phyloP scores from a whole-genome alignment of 495 filamentous ascomycete genomes.

The Penicillium mononematosum region DNA sequence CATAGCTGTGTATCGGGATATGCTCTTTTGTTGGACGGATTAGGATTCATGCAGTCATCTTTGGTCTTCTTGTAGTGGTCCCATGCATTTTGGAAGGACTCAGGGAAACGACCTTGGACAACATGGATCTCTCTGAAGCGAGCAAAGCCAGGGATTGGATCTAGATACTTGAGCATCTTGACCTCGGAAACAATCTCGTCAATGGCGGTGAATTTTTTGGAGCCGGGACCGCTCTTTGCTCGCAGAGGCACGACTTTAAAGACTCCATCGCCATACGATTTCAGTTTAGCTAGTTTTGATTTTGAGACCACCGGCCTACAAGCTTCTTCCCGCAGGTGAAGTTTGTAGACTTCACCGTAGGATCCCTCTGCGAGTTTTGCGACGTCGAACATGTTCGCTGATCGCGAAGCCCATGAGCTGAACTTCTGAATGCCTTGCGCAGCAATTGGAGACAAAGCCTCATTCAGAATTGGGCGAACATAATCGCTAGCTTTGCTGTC shows the following conservation, averaged over 20 bases:
- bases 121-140: constrained; percentile 78
- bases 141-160: constrained; percentile 85
- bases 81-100: constrained; percentile 63
- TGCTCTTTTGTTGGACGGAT: constrained; percentile 56
- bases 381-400: constrained; percentile 42
- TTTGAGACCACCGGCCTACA: constrained; percentile 41
- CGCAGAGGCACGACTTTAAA: constrained; percentile 53
- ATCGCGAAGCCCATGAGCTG: constrained; percentile 42
- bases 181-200: constrained; percentile 64
- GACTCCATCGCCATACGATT: constrained; percentile 44
- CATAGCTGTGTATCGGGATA: constrained; percentile 71
- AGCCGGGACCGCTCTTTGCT: constrained; percentile 44
- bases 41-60: constrained; percentile 62
- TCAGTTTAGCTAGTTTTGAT: constrained; percentile 40
- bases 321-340: constrained; percentile 40
- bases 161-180: constrained; percentile 70
- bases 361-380: constrained; percentile 53
- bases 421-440: constrained; percentile 45
- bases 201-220: constrained; percentile 49
- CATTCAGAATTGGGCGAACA: constrained; percentile 39
- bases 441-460: constrained; percentile 38
- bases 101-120: constrained; percentile 65
- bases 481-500: constrained; percentile 41
- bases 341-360: constrained; percentile 53
- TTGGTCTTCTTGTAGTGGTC: constrained; percentile 58